Base-by-base conservation (phyloP, 2,329 filamentous ascomycete species). In the Cladophialophora chaetospira region DNA sequence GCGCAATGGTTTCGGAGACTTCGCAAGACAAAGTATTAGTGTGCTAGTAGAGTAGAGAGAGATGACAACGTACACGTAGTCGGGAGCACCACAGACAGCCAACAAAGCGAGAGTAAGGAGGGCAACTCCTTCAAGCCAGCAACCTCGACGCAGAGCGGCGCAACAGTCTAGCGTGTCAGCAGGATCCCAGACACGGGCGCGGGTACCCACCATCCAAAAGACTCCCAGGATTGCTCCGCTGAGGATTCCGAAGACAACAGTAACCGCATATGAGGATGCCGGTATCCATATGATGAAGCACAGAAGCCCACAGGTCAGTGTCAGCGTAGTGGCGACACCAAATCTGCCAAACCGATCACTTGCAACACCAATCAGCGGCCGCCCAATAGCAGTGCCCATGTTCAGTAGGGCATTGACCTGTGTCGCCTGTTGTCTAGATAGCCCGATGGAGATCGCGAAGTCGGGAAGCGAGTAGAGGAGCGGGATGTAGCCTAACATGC, bases 1-100 rank as follows among this genome's bases (percentile, higher is more conserved):
- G 68, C 0, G 75, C 79, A 58, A 82, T 82, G 0, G 77, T 70
- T 61, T 82, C 80, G 2, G 76, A 77, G 60, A 81, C 73, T 49
- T 48, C 26, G 17, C 3, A 9, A 6, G 2, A 4, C 5, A 3
- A 0, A 3, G 17, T 5, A 40, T 21, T 3, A 19, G 4, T 19
- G 36, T 19, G 23, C 15, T 19, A 5, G 28, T 13, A 31, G n/a
- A 17, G 10, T 21, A 36, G 35, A 23, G 4, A 23, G 35, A 23
- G 26, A 28, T 23, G 17, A 17, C 36, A 60, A 68, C 72, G 67
- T 61, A 75, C 73, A 81, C 0, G 75, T 79, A 8, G 73, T 77
- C 4, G 79, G 80, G 15, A 68, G 47, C 4, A 67, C 58, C 17
- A 65, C 36, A 5, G 63, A 57, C n/a, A 65, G 17, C 65, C 65